Evolutionary conservation across 2,329 filamentous ascomycete species (phyloP), one percentile per base, ranked within the genome.

Genomic region (Microcyclospora pomicola): DNA sequence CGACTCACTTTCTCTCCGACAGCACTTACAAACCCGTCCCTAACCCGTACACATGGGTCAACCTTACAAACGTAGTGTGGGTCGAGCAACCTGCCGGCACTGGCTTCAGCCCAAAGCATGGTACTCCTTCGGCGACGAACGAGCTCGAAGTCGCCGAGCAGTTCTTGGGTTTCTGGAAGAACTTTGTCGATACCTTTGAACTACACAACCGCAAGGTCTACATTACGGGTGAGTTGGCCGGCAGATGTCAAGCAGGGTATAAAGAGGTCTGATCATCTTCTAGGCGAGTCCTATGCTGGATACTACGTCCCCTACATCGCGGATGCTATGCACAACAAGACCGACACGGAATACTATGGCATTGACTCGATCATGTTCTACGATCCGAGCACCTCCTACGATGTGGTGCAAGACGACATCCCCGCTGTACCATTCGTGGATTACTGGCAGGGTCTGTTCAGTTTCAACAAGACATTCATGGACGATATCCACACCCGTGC

Each of bases 341-440:
- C 82, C 6, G 71, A 86, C 58, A 72, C 65, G 4, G 64, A 62
- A 7, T 77, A 83, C 59, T 86, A 74, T 58, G 71, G 86, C 53
- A 57, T 86, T 5, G 66, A 72, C 24, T 77, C 74, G 1, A 73
- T 82, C 42, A 60, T 86, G 59, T 75, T 88, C 42, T 83, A 85
- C 51, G 80, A 87, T 48, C 81, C 82, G 0, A 66, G 69, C 3
- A 67, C 80, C 13, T 73, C 72, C 9, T 65, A 69, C 9, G 63
- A 71, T 34, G 57, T 59, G 2, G 55, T 75, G 1, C 63, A 71
- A 41, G 59, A 66, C 15, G 64, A 74, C 37, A 63, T 66, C 9
- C 69, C 75, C 0, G 63, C 68, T 1, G 65, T 74, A 0, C 61
- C 70, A 0, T 82, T 73, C 47, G 66, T 79, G 9, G 73, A 81